A percentile compares a stretch with the other conserved stretches of the same genome.
phyloP scores from a whole-genome alignment of 2,329 filamentous ascomycete species.

The Grosmannia clavigera region DNA sequence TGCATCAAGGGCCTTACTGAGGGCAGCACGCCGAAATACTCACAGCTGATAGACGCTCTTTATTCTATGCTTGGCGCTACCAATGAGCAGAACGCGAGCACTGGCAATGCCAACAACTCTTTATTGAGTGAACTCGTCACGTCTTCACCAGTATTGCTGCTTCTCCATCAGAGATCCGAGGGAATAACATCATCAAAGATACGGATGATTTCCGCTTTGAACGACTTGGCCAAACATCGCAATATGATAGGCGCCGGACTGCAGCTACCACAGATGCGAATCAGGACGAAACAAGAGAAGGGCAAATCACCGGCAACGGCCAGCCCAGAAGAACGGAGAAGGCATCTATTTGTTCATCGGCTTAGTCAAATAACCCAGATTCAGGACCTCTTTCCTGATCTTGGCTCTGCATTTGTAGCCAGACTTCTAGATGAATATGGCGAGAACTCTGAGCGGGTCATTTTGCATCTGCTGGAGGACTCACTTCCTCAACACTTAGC shows the following conservation, averaged over 20 bases:
- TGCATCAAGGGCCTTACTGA: conserved; percentile 61
- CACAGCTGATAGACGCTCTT: conserved; percentile 68
- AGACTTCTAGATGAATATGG: conserved; percentile 68
- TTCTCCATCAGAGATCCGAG: conserved; percentile 43
- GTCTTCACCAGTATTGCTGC: conserved; percentile 60
- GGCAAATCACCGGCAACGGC: conserved; percentile 41
- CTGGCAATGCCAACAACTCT: conserved; percentile 49
- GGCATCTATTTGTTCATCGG: conserved; percentile 59
- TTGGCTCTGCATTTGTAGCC: conserved; percentile 72
- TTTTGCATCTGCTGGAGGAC: conserved; percentile 70
- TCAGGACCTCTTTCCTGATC: conserved; percentile 84
- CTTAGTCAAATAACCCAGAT: conserved; percentile 80
- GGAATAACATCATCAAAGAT: conserved; percentile 30
- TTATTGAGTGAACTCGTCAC: conserved; percentile 75
- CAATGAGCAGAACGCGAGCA: conserved; percentile 46
- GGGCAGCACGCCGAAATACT: conserved; percentile 53
- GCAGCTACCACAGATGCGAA: conserved; percentile 32
- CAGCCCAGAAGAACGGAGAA: conserved; percentile 20
- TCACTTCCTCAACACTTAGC: conserved; percentile 59
- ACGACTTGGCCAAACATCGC: conserved; percentile 46
- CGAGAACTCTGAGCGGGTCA: conserved; percentile 66
- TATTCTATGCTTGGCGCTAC: conserved; percentile 67
- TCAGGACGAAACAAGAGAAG: conserved; percentile 46
- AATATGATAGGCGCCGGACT: conserved; percentile 27
- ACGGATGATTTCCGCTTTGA: conserved; percentile 47